Base-by-base conservation (phyloP, 352 stramenopile genomes). In the Pythium aquatile region DNA sequence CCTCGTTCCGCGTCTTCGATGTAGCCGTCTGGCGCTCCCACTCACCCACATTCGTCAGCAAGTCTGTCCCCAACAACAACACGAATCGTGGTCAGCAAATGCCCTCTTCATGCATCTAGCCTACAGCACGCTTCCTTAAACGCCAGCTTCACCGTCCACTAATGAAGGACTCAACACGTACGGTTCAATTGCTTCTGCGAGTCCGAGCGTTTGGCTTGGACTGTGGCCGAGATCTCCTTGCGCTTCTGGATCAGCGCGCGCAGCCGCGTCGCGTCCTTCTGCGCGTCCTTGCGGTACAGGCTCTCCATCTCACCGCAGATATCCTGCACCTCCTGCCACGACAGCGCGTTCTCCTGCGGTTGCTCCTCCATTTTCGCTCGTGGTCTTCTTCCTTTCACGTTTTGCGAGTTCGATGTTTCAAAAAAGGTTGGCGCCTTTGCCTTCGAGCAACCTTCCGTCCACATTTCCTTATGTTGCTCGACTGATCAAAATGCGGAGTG, bases 301-400 rank as follows among this genome's bases (percentile, higher is more conserved):
- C 69, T 73, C 61, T 93, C 84, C 56, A 93, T 61, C 42, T 90
- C 77, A 24, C 58, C 72, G 66, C 80, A 83, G 69, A 93, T 90
- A 46, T 79, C 73, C 66, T 86, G 75, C 69, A 93, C 77, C 28
- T 93, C 81, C 11, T 75, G 55, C 81, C 78, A 89, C 39, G 76
- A 85, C 28, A 90, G 75, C 47, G 56, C n/a, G 48, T 56, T 57
- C 52, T 61, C 52, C 35, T 55, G 33, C 20, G 46, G 6, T 49
- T 53, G 33, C n/a, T 58, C 55, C 32, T 61, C 44, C 57, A 64
- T 65, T 35, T 32, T 78, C 70, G 55, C 66, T 55, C 71, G 59
- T 66, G 72, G 20, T 24, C 20, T 24, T 73, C 44, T 69, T 75
- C 37, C 32, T 28, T 61, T 3, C 7, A n/a, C 16, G 53, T 3